Evolutionary conservation across 768 basidiomycete species (phyloP), one percentile per base, ranked within the genome.

Genomic region (Suillus lakei): DNA sequence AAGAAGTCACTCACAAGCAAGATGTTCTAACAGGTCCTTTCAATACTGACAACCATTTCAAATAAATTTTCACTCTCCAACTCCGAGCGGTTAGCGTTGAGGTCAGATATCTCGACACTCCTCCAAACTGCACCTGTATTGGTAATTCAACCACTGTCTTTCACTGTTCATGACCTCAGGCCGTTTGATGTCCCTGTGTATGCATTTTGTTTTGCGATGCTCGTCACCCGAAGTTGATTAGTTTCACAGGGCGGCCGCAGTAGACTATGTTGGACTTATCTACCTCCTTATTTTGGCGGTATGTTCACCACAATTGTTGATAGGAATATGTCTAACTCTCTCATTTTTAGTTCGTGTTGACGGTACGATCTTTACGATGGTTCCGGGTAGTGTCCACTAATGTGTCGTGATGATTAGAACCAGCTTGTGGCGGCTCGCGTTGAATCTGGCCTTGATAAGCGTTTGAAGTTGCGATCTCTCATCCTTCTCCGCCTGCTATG

Each of bases 121-220:
- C 74, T 88, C 30, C 66, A 71, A 38, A 77, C 62, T 1, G 85
- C 88, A 1, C 88, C 89, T 0, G 76, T 80, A 61, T 81, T 85
- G 5, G 72, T 90, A 36, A 73, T 81, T 2, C 64, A 78, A 12
- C 88, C 90, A 1, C 71, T 88, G 7, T 77, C 71, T 39, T 90
- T 83, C 67, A 81, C 74, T 1, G 55, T 86, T 10, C 53, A 77
- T 61, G 89, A 90, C 65, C 65, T 87, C 2, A 74, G 80, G 21
- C 87, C 90, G 0, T 91, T 90, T 64, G 82, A 89, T 67, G 72
- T 83, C 15, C 84, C 88, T 28, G 83, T 86, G 86, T 89, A 76
- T 18, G 85, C 66, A 23, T 23, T 76, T 38, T 36, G 7, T 13
- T 21, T 46, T 6, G 53, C 38, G n/a, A 38, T 21, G 10, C 28